Evolutionary conservation across 352 stramenopile genomes (phyloP), one percentile per base, ranked within the genome.

Genomic region (Phytophthora citrophthora): DNA sequence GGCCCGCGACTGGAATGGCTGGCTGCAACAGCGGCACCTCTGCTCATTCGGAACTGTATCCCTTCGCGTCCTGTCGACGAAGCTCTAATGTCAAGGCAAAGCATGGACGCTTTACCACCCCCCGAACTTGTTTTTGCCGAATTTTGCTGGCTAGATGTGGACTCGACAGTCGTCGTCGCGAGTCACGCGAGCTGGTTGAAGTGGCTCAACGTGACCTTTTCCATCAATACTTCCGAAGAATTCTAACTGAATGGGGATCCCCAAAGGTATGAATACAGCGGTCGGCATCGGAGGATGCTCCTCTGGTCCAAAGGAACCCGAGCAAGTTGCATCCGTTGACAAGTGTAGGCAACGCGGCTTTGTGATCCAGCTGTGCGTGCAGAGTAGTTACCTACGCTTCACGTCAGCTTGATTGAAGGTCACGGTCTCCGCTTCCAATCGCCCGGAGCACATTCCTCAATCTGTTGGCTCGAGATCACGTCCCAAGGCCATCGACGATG

Each of bases 391-490:
- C 15, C 9, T 29, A 7, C 16, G 36, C 50, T 46, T 48, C 38
- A 58, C 13, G 50, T 48, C 34, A 57, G 3, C 49, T 46, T 34
- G 49, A 26, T 32, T 20, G 31, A 29, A 32, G 32, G 49, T 34
- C 39, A 50, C 26, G 23, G 43, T 18, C 56, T 60, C 39, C 16
- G 23, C 27, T 52, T 36, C 16, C 48, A 52, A 5, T 48, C 57
- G 44, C 54, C 47, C 4, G 49, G 40, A 48, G 16, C n/a, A 13
- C 68, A 76, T 73, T 73, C 27, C 54, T 55, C 27, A 68, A 73
- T 76, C 43, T 16, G 54, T 34, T 45, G n/a, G 34, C 58, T 64
- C 58, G 39, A 68, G 39, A 43, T 43, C 54, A 67, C 54, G 38
- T 60, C 15, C 20, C 24, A 51, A 24, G 15, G 38, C 16, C 39